Evolutionary conservation across 163 green algal species (phyloP), one percentile per base, ranked within the genome.

Genomic region (Scenedesmus sp.): DNA sequence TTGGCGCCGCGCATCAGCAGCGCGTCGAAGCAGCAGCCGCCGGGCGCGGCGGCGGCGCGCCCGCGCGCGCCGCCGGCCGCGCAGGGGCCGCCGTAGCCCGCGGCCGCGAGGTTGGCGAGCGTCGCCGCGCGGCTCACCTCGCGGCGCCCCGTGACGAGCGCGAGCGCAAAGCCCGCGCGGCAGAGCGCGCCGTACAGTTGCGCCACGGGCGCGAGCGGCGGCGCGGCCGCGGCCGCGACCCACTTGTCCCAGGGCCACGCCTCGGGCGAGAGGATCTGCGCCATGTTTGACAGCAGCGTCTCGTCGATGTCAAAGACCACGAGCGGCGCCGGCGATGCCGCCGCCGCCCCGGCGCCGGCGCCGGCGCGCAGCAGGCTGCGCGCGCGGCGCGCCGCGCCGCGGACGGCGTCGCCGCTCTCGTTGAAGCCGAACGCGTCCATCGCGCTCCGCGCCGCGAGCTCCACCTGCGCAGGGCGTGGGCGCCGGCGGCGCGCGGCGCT

Each of bases 301-400:
- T 95, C 90, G 63, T 95, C 90, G 63, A 93, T 87, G 71, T 92
- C 86, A 66, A 91, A 89, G 2, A 91, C 70, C 20, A 88, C 48
- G 42, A 87, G 62, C 3, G n/a, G n/a, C n/a, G n/a, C n/a, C n/a
- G n/a, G n/a, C n/a, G n/a, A n/a, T n/a, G n/a, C n/a, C n/a, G n/a
- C n/a, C n/a, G n/a, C n/a, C n/a, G n/a, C n/a, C n/a, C n/a, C n/a
- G n/a, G n/a, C n/a, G n/a, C n/a, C n/a, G n/a, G n/a, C n/a, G n/a
- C n/a, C n/a, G n/a, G n/a, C n/a, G n/a, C n/a, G n/a, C n/a, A n/a
- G n/a, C 60, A 5, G 60, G 62, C 39, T 69, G 60, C 26, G n/a
- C 57, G 11, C 7, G 34, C 34, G 36, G 0, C 36, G 26, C 10
- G 17, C 20, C 11, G 15, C 14, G 10, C 50, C 14, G 50, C 6